A percentile compares a stretch with the other conserved stretches of the same genome.
Evolutionary conservation across 2,329 filamentous ascomycete genomes (phyloP).

Genomic region (Colletotrichum cuscutae): DNA sequence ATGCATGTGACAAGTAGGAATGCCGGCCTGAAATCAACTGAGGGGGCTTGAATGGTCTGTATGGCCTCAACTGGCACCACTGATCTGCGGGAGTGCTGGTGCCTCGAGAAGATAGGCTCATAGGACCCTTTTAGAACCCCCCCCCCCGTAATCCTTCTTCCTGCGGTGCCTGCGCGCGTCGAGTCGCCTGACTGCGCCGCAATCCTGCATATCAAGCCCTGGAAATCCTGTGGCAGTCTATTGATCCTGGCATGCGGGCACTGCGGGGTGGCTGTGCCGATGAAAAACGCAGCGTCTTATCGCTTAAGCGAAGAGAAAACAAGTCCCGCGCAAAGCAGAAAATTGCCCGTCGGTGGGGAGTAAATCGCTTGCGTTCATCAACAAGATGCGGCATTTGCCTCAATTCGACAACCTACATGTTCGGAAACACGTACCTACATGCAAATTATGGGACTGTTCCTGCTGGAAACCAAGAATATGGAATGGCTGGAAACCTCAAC

Average conservation of each 20-base stretch:
- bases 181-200: background rate
- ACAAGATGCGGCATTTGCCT: background rate
- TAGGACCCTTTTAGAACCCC: background rate
- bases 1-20: background rate
- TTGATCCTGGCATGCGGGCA: background rate
- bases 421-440: background rate
- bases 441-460: background rate
- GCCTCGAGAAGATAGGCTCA: background rate
- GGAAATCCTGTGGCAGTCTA: background rate
- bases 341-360: background rate
- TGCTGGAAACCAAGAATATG: background rate
- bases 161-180: background rate
- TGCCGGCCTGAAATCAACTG: background rate
- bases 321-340: background rate
- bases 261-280: background rate
- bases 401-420: background rate
- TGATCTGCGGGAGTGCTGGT: background rate
- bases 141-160: background rate
- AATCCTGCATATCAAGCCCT: background rate
- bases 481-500: background rate
- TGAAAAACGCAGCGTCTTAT: background rate
- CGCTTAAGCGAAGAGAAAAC: background rate
- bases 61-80: background rate
- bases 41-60: background rate
- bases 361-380: background rate